Base-by-base conservation (phyloP, 352 stramenopile genomes). In the Pythium sp. region DNA sequence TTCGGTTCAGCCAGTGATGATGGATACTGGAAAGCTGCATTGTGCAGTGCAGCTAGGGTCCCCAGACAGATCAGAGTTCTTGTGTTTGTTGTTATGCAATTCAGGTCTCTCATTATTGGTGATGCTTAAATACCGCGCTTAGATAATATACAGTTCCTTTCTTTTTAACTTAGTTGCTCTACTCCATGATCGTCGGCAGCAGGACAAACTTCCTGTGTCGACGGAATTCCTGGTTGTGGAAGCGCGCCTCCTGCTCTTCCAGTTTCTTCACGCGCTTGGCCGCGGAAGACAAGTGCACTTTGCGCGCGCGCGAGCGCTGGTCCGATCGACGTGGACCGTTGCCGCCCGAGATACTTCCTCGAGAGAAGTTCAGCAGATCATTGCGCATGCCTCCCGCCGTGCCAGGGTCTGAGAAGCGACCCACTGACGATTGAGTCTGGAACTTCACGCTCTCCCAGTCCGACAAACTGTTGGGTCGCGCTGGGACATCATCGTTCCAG, bases 241-340 rank as follows among this genome's bases (percentile, higher is more conserved):
- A 92, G 20, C 84, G 81, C 15, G 86, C 86, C 65, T 94, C 86
- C 49, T 89, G 76, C 58, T 94, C 86, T 60, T 94, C 86, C n/a
- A 92, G 79, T 61, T 80, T 88, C 72, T 94, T 92, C 11, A 92
- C 81, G 57, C 86, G 86, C 79, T 94, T 94, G 55, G 86, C 86
- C 11, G 84, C 86, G 15, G 86, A 92, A 32, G 86, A 94, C 65
- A 92, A 72, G 60, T 94, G 84, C 62, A 94, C 81, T 26, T 87
- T 87, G 20, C 76, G 76, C 8, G 73, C 55, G 26, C 86, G 84
- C 24, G 68, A 77, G 59, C 84, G 79, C 24, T 75, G 65, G 14
- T 92, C 86, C 12, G 77, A 75, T 8, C 81, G 76, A 7, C 81
- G 81, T 9, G 56, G n/a, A 3, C 65, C 43, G 12, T 73, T 70